Percentiles rank a stretch among this genome's conserved stretches.
Conservation (phyloP, 441 rosid genomes). For the Erodium moschatum region DNA sequence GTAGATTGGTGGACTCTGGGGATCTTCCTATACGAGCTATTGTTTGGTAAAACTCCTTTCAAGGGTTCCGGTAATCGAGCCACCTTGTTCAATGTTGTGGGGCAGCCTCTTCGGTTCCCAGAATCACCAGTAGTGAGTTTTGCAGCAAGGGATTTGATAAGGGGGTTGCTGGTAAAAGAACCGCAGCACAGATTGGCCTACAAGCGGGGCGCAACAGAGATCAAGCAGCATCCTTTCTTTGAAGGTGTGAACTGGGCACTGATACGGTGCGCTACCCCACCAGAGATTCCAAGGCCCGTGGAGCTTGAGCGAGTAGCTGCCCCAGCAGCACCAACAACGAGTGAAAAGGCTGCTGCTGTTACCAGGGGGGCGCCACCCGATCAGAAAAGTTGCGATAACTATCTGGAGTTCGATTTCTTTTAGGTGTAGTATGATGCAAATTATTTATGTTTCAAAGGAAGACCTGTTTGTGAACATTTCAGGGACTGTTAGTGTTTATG, state of each 20-base stretch:
- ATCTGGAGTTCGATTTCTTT: constrained; percentile 96
- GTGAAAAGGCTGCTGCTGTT: constrained; percentile 38
- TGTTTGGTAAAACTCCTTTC: too few species aligned
- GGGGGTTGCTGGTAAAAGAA: constrained; percentile 80
- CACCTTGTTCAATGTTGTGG: constrained; percentile 74
- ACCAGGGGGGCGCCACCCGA: constrained; percentile 25
- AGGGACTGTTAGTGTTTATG: constrained; percentile 28
- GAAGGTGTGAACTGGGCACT: constrained; percentile 98
- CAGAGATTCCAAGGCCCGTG: constrained; percentile 76
- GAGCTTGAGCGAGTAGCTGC: constrained; percentile 44
- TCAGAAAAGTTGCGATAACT: constrained; percentile 72
- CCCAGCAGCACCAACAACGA: constrained; percentile 34
- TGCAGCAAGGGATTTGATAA: constrained; percentile 71
- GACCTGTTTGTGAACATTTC: constrained; percentile 18
- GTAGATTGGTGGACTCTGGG: constrained; percentile 99
- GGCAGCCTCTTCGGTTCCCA: constrained; percentile 80
- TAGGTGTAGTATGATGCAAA: constrained; percentile 24
- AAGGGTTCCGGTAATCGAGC: constrained; percentile 44
- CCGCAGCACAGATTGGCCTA: constrained; percentile 83
- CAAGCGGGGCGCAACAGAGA: constrained; percentile 98
- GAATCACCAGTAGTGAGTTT: constrained; percentile 80
- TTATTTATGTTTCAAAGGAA: constrained; percentile 19
- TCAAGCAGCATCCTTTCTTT: constrained; percentile 92
- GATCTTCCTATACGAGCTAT: constrained; percentile 80
- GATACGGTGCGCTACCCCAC: constrained; percentile 91